Base-by-base conservation (phyloP, 2,329 filamentous ascomycete species). In the Paracoccidioides lutzii region DNA sequence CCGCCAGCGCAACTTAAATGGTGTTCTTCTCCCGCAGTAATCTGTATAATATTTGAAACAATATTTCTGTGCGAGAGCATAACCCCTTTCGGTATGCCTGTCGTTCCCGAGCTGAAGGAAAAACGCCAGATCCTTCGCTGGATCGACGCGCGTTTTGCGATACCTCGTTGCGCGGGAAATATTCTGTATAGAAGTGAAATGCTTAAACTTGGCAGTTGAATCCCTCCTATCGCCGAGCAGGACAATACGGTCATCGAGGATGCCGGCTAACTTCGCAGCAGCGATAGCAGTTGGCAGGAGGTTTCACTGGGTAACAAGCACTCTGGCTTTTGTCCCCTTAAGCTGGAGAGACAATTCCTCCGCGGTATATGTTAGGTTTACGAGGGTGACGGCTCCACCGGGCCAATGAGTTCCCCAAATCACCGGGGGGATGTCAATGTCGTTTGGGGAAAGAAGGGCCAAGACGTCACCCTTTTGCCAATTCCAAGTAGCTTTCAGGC, bases 41-140 rank as follows among this genome's bases (percentile, higher is more conserved):
- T 66, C 70, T 87, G 84, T 35, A 80, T 62, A 5, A 83, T 67
- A 68, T 95, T 95, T 57, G 88, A 75, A 9, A 94, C 80, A 58
- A 95, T 83, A 67, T 96, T 96, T 60, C 74, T 70, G 70, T 97
- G 91, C 6, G 82, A 86, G 37, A 96, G 76, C 80, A 88, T 87
- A 12, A 96, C 91, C 14, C 90, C 91, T 71, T 97, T 97, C 0
- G 91, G 90, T 52, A 90, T 74, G 1, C 91, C 91, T 0, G 91
- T 96, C 0, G 91, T 97, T 6, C 91, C 91, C 6, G 85, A 90
- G 52, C 84, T 89, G 69, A 95, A 96, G 0, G 94, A 88, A 71
- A 65, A 93, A 95, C 0, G 88, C 85, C 32, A 93, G 69, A 66
- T 95, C 89, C 56, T 82, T 83, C 52, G 78, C 77, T 0, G 88